phyloP scores from a whole-genome alignment of 1,284 basidiomycete genomes.

The Boletellus dicymbophilus region DNA sequence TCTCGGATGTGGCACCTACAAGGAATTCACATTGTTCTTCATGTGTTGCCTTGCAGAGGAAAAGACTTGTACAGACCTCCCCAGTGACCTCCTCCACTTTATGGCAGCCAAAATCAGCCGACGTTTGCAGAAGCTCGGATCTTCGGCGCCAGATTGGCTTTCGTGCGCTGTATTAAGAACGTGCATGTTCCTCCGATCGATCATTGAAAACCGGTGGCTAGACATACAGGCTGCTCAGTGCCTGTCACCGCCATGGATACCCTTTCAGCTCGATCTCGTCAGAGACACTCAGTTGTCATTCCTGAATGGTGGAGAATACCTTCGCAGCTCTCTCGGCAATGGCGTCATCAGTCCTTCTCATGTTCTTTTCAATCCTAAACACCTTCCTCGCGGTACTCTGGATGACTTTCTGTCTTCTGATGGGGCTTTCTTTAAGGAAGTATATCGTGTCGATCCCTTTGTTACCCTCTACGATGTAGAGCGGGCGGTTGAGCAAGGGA shows the following conservation, averaged over 20 bases:
- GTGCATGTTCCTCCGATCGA: slow-evolving; percentile 1
- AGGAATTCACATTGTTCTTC: slow-evolving; percentile 43
- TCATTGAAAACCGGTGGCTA: slow-evolving; percentile 6
- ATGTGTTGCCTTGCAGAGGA: slow-evolving; percentile 35
- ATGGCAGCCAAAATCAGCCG: slow-evolving; percentile 36
- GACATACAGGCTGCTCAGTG: slow-evolving; percentile 5
- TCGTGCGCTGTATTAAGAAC: neutral
- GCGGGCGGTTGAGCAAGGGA: neutral
- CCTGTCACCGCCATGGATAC: slow-evolving; percentile 22
- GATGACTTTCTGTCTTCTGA: slow-evolving; percentile 19
- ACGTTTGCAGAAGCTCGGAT: slow-evolving; percentile 38
- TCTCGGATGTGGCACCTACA: slow-evolving; percentile 38
- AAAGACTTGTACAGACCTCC: slow-evolving; percentile 17
- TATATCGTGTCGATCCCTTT: neutral
- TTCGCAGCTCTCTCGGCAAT: neutral
- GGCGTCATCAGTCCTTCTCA: neutral
- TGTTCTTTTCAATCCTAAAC: neutral
- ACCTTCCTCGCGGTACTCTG: slow-evolving; percentile 17
- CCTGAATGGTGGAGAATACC: neutral
- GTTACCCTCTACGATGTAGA: neutral
- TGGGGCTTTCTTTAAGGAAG: neutral
- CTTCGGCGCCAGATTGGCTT: slow-evolving; percentile 1
- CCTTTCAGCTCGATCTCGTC: slow-evolving; percentile 16
- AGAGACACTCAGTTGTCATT: neutral
- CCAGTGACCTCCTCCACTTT: slow-evolving; percentile 35